Conservation (phyloP, 1,284 basidiomycete species). For the Psilocybe mexicana region DNA sequence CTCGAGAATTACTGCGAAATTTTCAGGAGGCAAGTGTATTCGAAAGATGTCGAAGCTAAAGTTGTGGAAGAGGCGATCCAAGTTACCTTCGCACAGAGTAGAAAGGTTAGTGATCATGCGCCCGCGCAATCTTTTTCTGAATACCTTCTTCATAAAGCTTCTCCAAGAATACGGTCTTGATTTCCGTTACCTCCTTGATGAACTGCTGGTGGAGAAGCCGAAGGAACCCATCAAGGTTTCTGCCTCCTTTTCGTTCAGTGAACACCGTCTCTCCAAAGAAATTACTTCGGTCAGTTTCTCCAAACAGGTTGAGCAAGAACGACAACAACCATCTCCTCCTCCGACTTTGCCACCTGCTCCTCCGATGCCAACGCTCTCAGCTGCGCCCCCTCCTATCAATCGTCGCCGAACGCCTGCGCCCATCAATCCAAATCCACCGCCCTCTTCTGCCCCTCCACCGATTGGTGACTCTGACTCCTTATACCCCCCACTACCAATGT, state of each 20-base stretch:
- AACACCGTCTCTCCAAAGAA: conserved; percentile 36
- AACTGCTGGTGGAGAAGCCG: conserved; percentile 60
- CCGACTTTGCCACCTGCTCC: conserved; percentile 21
- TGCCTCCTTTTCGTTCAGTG: conserved; percentile 36
- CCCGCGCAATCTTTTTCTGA: background rate
- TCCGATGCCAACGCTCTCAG: conserved; percentile 26
- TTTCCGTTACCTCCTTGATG: conserved; percentile 83
- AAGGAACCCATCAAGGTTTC: conserved; percentile 33
- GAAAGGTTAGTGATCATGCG: conserved; percentile 56
- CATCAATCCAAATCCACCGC: conserved; percentile 4
- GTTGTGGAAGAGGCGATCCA: conserved; percentile 76
- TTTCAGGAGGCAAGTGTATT: conserved; percentile 92
- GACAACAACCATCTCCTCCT: conserved; percentile 17
- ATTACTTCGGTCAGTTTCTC: conserved; percentile 16
- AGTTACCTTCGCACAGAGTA: conserved; percentile 77
- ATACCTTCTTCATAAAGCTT: conserved; percentile 50
- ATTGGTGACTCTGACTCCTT: conserved; percentile 14
- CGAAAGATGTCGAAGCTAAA: conserved; percentile 67
- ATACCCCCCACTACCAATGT: conserved; percentile 13
- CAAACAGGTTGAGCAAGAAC: conserved; percentile 19
- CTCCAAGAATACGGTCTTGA: conserved; percentile 91
- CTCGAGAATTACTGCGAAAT: conserved; percentile 83
- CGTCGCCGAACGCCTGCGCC: conserved; percentile 27
- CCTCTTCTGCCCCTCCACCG: conserved; percentile 13
- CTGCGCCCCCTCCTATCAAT: conserved; percentile 27